Evolutionary conservation across 2,329 filamentous ascomycete species (phyloP).

Genomic region (Talaromyces piceae): DNA sequence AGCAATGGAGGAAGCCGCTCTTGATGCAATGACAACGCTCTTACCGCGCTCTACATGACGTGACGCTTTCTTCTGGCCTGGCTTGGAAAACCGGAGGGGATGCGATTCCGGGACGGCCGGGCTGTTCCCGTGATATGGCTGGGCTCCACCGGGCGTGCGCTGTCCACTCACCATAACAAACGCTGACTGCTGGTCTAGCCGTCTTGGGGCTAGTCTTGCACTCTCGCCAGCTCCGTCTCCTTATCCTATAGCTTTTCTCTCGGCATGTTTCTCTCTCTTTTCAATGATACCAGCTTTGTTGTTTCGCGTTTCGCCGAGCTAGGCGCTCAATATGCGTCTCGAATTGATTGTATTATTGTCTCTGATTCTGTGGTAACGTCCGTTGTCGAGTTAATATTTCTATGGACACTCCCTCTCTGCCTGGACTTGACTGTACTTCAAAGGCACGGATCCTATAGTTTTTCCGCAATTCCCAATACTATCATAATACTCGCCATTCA

Average conservation of each 20-base stretch:
- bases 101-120: not conserved
- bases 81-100: not conserved
- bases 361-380: slow-evolving; percentile 11
- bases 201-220: slow-evolving; percentile 1
- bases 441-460: not conserved
- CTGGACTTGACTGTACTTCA: not conserved
- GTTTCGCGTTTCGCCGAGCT: slow-evolving; percentile 21
- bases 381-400: slow-evolving; percentile 1
- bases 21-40: not conserved
- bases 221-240: not conserved
- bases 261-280: slow-evolving; percentile 13
- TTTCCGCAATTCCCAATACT: not conserved
- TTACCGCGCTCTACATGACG: not conserved
- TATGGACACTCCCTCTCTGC: not conserved
- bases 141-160: not conserved
- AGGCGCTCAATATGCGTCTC: slow-evolving; percentile 14
- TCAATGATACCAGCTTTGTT: slow-evolving; percentile 34
- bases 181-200: slow-evolving; percentile 1
- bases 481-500: not conserved
- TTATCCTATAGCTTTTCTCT: slow-evolving; percentile 1
- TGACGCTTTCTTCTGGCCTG: not conserved
- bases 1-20: not conserved
- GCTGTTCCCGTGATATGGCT: not conserved
- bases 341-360: slow-evolving; percentile 11
- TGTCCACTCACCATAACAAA: not conserved